Evolutionary conservation across 1,139 yeast genomes (phyloP).

Genomic region (Yamadazyma diddensiae): DNA sequence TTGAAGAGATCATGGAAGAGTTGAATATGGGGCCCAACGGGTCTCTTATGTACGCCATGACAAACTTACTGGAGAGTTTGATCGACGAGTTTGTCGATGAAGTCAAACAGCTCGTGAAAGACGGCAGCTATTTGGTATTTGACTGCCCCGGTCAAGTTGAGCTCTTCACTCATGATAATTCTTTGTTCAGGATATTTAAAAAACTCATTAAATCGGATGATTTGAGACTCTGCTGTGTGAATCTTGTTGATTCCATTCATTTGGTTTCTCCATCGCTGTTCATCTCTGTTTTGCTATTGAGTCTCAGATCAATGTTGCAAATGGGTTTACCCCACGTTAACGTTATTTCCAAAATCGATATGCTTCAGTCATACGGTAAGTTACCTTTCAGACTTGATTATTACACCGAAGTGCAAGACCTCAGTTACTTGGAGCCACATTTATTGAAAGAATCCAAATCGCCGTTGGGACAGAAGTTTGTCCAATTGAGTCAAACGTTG

Average conservation of each 20-base stretch:
- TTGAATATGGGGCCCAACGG: constrained; percentile 90
- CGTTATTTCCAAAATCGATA: constrained; percentile 80
- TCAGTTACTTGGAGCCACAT: constrained; percentile 64
- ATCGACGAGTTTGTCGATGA: constrained; percentile 59
- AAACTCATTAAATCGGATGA: constrained; percentile 46
- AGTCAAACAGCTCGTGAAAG: constrained; percentile 54
- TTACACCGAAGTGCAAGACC: constrained; percentile 90
- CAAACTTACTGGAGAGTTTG: constrained; percentile 45
- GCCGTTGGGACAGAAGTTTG: constrained; percentile 59
- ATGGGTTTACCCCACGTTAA: constrained; percentile 45
- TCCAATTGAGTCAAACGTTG: constrained; percentile 70
- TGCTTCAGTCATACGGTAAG: constrained; percentile 57
- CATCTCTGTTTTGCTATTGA: constrained; percentile 75
- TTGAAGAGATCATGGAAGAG: constrained; percentile 89
- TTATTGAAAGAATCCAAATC: constrained; percentile 63
- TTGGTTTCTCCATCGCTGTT: constrained; percentile 88
- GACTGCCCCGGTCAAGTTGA: constrained; percentile 72
- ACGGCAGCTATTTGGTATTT: constrained; percentile 71
- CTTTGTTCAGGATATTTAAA: constrained; percentile 37
- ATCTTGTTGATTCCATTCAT: constrained; percentile 81
- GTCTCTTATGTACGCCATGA: constrained; percentile 86
- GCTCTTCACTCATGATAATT: constrained; percentile 44
- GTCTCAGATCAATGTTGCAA: constrained; percentile 64
- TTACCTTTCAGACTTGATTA: constrained; percentile 75
- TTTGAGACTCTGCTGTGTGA: constrained; percentile 80